A percentile compares a stretch with the other conserved stretches of the same genome.
Evolutionary conservation across 75 land plant species (phyloP).

Genomic region (Cupressus sempervirens): DNA sequence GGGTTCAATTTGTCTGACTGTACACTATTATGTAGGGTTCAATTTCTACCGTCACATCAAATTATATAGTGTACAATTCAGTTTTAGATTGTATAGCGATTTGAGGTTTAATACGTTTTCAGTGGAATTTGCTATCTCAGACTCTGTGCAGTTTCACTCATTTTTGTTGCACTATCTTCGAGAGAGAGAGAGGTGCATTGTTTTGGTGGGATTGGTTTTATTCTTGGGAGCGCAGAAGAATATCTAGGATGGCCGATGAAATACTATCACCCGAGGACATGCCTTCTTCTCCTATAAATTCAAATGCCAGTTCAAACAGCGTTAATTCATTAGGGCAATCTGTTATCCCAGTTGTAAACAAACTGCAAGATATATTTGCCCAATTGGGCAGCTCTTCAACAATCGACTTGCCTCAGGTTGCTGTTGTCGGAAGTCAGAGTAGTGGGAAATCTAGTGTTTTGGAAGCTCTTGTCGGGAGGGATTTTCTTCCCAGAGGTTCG

Average conservation of each 20-base stretch:
- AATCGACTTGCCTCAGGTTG: constrained; percentile 88
- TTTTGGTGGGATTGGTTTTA: neutral
- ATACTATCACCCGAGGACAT: neutral
- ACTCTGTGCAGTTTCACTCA: neutral
- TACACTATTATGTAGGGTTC: neutral
- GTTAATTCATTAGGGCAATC: constrained; percentile 43
- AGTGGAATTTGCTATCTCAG: neutral
- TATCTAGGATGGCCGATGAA: neutral
- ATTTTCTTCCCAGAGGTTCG: constrained; percentile 72
- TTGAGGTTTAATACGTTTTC: neutral
- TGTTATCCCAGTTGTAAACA: constrained; percentile 88
- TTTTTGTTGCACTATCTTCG: neutral
- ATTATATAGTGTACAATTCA: neutral
- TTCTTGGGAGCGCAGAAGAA: neutral
- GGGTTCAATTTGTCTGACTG: neutral
- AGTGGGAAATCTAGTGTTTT: constrained; percentile 95
- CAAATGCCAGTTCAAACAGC: neutral
- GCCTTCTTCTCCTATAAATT: neutral
- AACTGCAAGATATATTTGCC: constrained; percentile 84
- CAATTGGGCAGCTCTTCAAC: constrained; percentile 73
- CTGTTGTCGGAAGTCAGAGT: constrained; percentile 91
- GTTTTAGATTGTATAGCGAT: neutral
- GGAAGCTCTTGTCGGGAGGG: constrained; percentile 84
- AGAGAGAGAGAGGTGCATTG: neutral
- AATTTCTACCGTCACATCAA: no score